A percentile compares a stretch with the other conserved stretches of the same genome.
Conservation (phyloP, 2,329 filamentous ascomycete genomes). For the Byssoonygena ceratinophila region DNA sequence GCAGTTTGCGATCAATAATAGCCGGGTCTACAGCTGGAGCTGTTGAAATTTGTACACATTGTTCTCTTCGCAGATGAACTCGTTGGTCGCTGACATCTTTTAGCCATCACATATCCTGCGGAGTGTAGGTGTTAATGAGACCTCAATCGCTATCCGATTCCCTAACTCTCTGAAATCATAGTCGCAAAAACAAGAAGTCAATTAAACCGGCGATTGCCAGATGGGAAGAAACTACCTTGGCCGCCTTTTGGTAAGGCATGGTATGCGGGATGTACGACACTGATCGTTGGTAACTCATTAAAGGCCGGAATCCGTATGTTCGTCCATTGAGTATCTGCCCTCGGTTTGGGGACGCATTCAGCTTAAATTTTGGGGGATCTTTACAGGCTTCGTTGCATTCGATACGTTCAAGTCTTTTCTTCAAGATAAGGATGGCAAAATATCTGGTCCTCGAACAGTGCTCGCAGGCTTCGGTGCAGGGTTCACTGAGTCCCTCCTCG, state of each 20-base stretch:
- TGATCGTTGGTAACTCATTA: slow-evolving; percentile 91
- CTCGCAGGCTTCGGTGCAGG: slow-evolving; percentile 90
- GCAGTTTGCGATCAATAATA: slow-evolving; percentile 75
- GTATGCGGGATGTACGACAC: slow-evolving; percentile 95
- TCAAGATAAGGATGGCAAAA: slow-evolving; percentile 71
- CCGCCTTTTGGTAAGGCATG: slow-evolving; percentile 87
- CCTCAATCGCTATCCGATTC: background rate
- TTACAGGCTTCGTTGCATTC: slow-evolving; percentile 84
- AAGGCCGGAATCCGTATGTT: slow-evolving; percentile 85
- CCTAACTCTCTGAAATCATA: slow-evolving; percentile 25
- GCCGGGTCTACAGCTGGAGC: slow-evolving; percentile 90
- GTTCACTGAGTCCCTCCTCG: slow-evolving; percentile 82
- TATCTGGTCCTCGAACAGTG: slow-evolving; percentile 82
- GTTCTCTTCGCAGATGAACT: too few species aligned
- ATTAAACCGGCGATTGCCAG: slow-evolving; percentile 72
- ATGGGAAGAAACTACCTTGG: slow-evolving; percentile 82
- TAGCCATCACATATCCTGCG: slow-evolving; percentile 83
- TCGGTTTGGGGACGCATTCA: background rate
- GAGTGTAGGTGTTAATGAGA: slow-evolving; percentile 57
- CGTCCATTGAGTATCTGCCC: background rate
- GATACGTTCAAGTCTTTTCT: slow-evolving; percentile 84
- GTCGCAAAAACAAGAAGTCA: slow-evolving; percentile 93
- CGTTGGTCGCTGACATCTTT: too few species aligned
- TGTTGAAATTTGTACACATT: slow-evolving; percentile 69
- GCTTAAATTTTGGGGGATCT: background rate